phyloP scores from a whole-genome alignment of 306 rosid species.

The Ochetophila trinervis region DNA sequence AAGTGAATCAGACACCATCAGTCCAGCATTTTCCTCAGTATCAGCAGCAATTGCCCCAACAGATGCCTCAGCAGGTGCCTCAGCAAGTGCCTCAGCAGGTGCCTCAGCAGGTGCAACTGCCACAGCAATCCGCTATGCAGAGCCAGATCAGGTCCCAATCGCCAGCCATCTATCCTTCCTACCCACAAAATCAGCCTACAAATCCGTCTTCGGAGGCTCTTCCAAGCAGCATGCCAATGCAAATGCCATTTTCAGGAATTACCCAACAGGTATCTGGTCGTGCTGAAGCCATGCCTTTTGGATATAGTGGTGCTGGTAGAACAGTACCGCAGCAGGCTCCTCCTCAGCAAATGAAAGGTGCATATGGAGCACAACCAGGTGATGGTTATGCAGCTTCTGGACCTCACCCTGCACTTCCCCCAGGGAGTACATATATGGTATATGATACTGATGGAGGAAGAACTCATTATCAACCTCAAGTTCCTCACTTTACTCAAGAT shows the following conservation, averaged over 20 bases:
- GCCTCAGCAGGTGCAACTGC: constrained; percentile 41
- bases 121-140: constrained; percentile 63
- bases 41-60: constrained; percentile 59
- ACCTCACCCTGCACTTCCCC: constrained; percentile 51
- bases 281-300: constrained; percentile 59
- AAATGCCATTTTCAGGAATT: constrained; percentile 64
- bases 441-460: constrained; percentile 78
- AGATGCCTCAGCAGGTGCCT: constrained; percentile 38
- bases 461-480: constrained; percentile 55
- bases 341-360: constrained; percentile 69
- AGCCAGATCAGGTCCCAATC: constrained; percentile 64
- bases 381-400: constrained; percentile 62
- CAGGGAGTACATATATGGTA: constrained; percentile 71
- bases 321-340: constrained; percentile 71
- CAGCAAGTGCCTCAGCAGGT: constrained; percentile 51
- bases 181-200: constrained; percentile 59
- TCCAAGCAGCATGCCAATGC: constrained; percentile 92
- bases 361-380: constrained; percentile 51
- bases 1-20: constrained; percentile 53
- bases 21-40: constrained; percentile 72
- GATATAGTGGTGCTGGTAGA: constrained; percentile 68
- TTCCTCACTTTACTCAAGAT: constrained; percentile 60
- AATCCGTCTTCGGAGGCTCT: constrained; percentile 53
- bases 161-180: constrained; percentile 52
- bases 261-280: constrained; percentile 66